These are phyloP conservation scores for Solanum pimpinellifolium DNA, from an alignment of 257 asterid genomes.

Conservation along the genomic window DNA sequence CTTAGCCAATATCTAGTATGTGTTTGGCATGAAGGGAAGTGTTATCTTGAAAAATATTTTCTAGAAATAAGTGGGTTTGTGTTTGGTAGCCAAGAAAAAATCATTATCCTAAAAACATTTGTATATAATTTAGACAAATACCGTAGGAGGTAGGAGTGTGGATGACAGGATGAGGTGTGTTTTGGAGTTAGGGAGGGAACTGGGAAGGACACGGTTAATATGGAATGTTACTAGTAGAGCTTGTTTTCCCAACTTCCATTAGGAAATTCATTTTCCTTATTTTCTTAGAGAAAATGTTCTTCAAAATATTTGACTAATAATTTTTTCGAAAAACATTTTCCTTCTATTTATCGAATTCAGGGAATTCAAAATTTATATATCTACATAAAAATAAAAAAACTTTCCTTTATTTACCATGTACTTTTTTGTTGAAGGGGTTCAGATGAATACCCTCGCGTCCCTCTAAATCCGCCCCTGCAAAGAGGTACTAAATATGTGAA, in stretches of 20 bases:
- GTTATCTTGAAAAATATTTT: not conserved
- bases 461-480: not conserved
- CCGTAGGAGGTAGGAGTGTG: not conserved
- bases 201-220: not conserved
- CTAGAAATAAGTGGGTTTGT: not conserved
- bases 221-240: not conserved
- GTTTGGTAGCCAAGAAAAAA: not conserved
- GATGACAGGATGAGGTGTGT: not conserved
- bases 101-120: not conserved
- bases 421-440: no score
- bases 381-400: no score
- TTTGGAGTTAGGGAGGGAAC: not conserved
- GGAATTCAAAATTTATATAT: no score
- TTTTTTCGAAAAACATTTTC: no score
- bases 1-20: not conserved
- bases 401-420: no score
- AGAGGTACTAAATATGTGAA: not conserved
- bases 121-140: not conserved
- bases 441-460: not conserved
- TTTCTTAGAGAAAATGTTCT: not conserved
- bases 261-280: not conserved
- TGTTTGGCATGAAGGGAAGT: not conserved
- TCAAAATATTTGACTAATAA: not conserved
- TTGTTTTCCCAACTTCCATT: not conserved
- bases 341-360: not conserved